A percentile compares a stretch with the other conserved stretches of the same genome.
Evolutionary conservation across 2,329 filamentous ascomycete genomes (phyloP).

Genomic region (Aspergillus uvarum): DNA sequence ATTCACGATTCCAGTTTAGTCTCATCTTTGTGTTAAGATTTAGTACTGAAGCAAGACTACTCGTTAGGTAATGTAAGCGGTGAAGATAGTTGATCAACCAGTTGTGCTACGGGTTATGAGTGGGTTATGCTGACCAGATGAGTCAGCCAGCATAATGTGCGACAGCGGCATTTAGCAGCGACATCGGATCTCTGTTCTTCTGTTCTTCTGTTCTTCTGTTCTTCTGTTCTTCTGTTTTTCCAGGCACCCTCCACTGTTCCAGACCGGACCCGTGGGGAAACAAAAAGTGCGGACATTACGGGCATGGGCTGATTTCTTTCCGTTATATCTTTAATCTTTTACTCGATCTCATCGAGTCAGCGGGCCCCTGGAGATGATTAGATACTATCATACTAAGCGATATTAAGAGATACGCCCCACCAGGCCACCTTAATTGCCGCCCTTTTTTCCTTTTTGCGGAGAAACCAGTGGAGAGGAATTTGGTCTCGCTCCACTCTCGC

Average conservation of each 20-base stretch:
- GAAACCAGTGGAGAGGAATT: constrained; percentile 18
- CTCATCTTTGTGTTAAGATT: too few relatives aligned
- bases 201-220: too few relatives aligned
- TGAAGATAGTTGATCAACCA: too few relatives aligned
- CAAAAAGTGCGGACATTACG: background rate
- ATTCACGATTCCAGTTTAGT: too few relatives aligned
- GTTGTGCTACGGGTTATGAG: too few relatives aligned
- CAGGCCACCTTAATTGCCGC: constrained; percentile 9
- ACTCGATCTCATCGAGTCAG: constrained; percentile 41
- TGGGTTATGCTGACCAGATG: too few relatives aligned
- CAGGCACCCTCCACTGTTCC: too few relatives aligned
- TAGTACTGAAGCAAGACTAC: too few relatives aligned
- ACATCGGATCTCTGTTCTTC: too few relatives aligned
- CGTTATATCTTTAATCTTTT: constrained; percentile 23
- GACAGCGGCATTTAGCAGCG: background rate
- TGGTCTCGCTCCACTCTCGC: background rate
- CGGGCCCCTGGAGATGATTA: constrained; percentile 1
- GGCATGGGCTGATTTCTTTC: background rate
- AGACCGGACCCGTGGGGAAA: background rate
- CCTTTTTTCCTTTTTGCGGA: constrained; percentile 23
- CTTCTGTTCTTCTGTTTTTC: too few relatives aligned
- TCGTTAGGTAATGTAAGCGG: too few relatives aligned
- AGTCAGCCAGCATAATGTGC: background rate
- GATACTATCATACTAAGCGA: constrained; percentile 20
- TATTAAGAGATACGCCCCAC: constrained; percentile 28